phyloP scores from a whole-genome alignment of 176 grass and related monocot species.

The Coix lacrymajobi region DNA sequence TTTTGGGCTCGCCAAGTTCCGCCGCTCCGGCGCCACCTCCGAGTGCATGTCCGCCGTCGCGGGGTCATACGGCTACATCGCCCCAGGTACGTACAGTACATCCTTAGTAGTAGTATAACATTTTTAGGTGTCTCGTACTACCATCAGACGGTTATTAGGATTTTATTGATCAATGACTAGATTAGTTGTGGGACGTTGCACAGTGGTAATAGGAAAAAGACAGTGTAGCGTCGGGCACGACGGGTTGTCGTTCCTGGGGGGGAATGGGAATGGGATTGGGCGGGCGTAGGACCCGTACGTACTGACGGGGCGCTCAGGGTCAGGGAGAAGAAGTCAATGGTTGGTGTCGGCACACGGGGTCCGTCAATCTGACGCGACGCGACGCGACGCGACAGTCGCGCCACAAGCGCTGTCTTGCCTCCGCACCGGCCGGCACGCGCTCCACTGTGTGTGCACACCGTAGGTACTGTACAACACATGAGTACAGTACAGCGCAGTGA shows the following conservation, averaged over 20 bases:
- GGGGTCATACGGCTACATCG: conserved; percentile 98
- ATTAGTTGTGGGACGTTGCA: neutral
- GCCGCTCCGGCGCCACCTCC: conserved; percentile 28
- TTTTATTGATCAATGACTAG: neutral
- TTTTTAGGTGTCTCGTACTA: too few species aligned
- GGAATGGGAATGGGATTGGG: too few species aligned
- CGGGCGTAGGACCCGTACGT: neutral
- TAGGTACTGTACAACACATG: too few species aligned
- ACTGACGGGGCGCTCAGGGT: too few species aligned
- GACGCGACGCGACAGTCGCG: too few species aligned
- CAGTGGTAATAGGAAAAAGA: too few species aligned
- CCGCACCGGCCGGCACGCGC: too few species aligned
- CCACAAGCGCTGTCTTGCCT: too few species aligned
- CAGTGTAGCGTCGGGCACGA: too few species aligned
- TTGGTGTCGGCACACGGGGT: neutral
- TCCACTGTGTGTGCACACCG: neutral
- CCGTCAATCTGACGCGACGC: neutral
- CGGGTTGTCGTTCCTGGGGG: neutral
- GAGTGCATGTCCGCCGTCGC: conserved; percentile 97
- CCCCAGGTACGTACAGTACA: conserved; percentile 66
- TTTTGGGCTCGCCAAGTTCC: conserved; percentile 97
- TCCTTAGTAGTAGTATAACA: too few species aligned
- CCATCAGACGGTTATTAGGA: conserved; percentile 21
- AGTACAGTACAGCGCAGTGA: neutral
- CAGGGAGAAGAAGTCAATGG: conserved; percentile 22